Conservation (phyloP, 129 eudicot species). For the Pseudognaphalium luteoalbum region DNA sequence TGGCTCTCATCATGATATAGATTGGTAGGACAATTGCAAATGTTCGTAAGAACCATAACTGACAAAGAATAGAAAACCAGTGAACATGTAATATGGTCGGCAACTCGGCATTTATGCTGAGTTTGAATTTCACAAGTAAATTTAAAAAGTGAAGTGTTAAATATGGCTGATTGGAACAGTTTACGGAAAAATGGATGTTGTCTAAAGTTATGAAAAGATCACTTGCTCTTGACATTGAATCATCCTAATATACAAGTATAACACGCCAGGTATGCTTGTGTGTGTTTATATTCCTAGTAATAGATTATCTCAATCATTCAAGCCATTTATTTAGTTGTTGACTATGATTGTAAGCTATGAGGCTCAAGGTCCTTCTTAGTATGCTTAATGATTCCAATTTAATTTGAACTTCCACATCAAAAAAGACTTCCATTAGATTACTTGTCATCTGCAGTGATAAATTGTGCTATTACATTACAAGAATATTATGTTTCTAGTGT, state of each 20-base stretch:
- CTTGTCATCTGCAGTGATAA: not conserved
- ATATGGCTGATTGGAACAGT: not conserved
- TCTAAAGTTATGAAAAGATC: not conserved
- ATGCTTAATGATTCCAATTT: too few relatives aligned
- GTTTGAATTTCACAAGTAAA: not conserved
- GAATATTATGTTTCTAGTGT: not conserved
- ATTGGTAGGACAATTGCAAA: slow-evolving; percentile 67
- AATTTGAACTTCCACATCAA: too few relatives aligned
- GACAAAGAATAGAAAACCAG: slow-evolving; percentile 22
- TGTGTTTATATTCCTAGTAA: too few relatives aligned
- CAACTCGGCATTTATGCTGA: not conserved
- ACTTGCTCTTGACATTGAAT: not conserved
- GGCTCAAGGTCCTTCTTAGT: too few relatives aligned
- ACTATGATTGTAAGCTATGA: too few relatives aligned
- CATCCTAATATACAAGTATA: not conserved
- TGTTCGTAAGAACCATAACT: slow-evolving; percentile 61
- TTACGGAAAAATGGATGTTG: not conserved
- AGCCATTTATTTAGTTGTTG: too few relatives aligned
- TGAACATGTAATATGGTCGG: not conserved
- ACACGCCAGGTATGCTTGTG: not conserved
- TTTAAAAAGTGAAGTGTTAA: not conserved
- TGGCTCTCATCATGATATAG: slow-evolving; percentile 68
- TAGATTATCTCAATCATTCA: too few relatives aligned
- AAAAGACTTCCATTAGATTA: too few relatives aligned
- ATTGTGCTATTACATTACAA: not conserved